Base-by-base conservation (phyloP, 2,329 filamentous ascomycete species). In the Hymenoscyphus fraxineus region DNA sequence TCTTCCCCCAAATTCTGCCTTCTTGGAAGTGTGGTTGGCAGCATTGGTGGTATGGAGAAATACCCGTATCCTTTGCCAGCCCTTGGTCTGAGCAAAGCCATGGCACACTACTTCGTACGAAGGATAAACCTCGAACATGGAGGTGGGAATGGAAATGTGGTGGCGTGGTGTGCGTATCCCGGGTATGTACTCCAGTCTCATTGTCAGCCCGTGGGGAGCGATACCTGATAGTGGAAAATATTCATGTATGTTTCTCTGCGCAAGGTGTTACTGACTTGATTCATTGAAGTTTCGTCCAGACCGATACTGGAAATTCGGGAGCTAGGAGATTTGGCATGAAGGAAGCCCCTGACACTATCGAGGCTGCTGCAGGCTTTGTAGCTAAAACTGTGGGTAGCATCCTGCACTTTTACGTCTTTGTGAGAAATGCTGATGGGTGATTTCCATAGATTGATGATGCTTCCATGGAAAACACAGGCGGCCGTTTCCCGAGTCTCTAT, bases 41-140 rank as follows among this genome's bases (percentile, higher is more conserved):
- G 67, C 4, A 67, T 73, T 19, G 58, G 40, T 0, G 47, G 47
- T 3, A 16, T 40, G 4, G 61, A 69, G 39, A 58, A 66, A 27
- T 51, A 63, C 1, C 12, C 64, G 56, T 0, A 57, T 65, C 0
- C 70, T 66, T 0, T 69, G 67, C 58, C 67, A 76, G 2, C 73
- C 75, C 0, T 83, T 58, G 81, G 77, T 0, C 67, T 77, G 1
- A 75, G 74, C 58, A 83, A 83, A 70, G 60, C 66, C 2, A 65
- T 63, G 7, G 63, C 74, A 35, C 76, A 78, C 44, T 78, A 66
- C 40, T 62, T 78, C 32, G 72, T 73, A 1, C 65, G 71, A 5
- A 76, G 76, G 64, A 70, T 77, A 7, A 70, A 77, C 62, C 72
- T 74, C 55, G 77, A 78, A 65, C 68, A 77, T 40, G 66, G 64